A percentile compares a stretch with the other conserved stretches of the same genome.
phyloP scores from a whole-genome alignment of 805 yeast genomes.

The Zygosaccharomyces bailii region DNA sequence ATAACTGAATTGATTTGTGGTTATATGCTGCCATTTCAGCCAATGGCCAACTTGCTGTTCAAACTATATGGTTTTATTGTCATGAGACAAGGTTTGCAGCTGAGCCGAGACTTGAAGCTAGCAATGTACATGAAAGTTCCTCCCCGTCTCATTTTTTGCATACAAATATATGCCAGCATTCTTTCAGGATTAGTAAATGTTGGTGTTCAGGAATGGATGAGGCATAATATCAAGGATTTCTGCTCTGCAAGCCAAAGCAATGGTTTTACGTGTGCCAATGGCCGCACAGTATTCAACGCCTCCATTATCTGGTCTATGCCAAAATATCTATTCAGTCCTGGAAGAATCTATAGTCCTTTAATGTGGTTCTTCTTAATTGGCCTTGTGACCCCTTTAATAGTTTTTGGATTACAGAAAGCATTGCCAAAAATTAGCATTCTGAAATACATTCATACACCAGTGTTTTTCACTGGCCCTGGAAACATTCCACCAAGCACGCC shows the following conservation, averaged over 20 bases:
- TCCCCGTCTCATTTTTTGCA: conserved; percentile 51
- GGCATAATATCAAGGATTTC: conserved; percentile 37
- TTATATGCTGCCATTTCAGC: conserved; percentile 51
- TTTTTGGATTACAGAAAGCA: conserved; percentile 31
- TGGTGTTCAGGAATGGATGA: conserved; percentile 42
- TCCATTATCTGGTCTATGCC: conserved; percentile 55
- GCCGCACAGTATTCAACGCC: conserved; percentile 46
- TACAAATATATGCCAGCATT: conserved; percentile 41
- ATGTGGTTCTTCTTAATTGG: conserved; percentile 58
- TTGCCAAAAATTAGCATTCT: conserved; percentile 32
- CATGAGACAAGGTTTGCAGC: conserved; percentile 51
- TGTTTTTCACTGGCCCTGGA: conserved; percentile 58
- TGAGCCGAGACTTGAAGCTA: conserved; percentile 50
- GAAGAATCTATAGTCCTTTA: conserved; percentile 51
- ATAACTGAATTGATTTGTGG: conserved; percentile 59
- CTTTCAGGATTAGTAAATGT: conserved; percentile 39
- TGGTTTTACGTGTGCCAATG: conserved; percentile 44
- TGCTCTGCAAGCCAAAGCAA: conserved; percentile 41
- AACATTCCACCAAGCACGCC: conserved; percentile 74
- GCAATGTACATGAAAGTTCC: conserved; percentile 58
- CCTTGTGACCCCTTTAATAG: conserved; percentile 39
- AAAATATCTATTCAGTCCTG: conserved; percentile 47
- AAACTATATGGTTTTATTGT: conserved; percentile 53
- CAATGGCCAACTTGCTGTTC: conserved; percentile 54
- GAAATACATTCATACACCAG: conserved; percentile 53